Evolutionary conservation across 1,139 yeast species (phyloP).

Genomic region (Taphrina flavorubra): DNA sequence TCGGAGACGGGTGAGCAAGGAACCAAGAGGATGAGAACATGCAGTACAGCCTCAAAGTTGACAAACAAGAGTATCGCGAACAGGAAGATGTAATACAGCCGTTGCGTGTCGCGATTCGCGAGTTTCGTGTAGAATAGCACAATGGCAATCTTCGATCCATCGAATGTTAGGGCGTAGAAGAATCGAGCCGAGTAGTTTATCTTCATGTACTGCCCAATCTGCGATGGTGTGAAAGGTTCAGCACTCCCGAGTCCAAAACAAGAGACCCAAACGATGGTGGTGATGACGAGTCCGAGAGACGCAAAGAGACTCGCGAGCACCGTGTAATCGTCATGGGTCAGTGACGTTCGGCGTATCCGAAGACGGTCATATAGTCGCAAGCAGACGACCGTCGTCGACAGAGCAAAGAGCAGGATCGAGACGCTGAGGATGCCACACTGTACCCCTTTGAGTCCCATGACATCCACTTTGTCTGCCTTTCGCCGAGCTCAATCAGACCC

Average conservation of each 20-base stretch:
- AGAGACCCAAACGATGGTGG: slow-evolving; percentile 32
- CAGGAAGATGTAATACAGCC: slow-evolving; percentile 22
- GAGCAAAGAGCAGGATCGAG: slow-evolving; percentile 6
- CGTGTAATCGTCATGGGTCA: slow-evolving; percentile 28
- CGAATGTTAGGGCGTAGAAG: slow-evolving; percentile 32
- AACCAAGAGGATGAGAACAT: slow-evolving; percentile 20
- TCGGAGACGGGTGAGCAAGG: slow-evolving; percentile 34
- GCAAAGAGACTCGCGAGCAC: slow-evolving; percentile 9
- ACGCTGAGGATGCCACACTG: slow-evolving; percentile 19
- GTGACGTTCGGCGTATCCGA: neutral
- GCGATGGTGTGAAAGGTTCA: slow-evolving; percentile 3
- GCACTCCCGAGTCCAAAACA: slow-evolving; percentile 18
- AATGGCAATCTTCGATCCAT: slow-evolving; percentile 30
- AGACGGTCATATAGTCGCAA: slow-evolving; percentile 25
- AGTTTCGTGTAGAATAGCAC: slow-evolving; percentile 28
- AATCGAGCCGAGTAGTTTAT: slow-evolving; percentile 19
- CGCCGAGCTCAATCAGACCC: too few relatives aligned
- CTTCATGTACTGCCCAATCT: slow-evolving; percentile 10
- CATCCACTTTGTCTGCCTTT: neutral
- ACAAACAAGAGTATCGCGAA: slow-evolving; percentile 20
- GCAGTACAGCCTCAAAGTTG: slow-evolving; percentile 23
- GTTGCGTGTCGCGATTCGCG: slow-evolving; percentile 20
- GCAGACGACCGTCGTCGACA: slow-evolving; percentile 32
- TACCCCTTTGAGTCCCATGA: slow-evolving; percentile 28
- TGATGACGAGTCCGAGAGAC: slow-evolving; percentile 2